Conservation (phyloP, 345 rosid genomes). For the Theobroma cacao region DNA sequence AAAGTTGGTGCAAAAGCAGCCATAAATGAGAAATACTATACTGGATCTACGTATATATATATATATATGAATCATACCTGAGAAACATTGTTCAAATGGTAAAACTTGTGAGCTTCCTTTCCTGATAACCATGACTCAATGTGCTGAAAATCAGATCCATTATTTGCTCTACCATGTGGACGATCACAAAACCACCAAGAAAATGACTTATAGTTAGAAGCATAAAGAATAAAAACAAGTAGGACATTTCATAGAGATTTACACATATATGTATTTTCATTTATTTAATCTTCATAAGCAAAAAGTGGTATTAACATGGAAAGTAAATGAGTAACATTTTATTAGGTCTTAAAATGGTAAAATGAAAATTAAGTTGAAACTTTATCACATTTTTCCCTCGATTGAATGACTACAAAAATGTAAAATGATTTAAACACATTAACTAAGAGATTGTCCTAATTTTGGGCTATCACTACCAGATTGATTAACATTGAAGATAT, state of each 20-base stretch:
- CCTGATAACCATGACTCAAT: constrained; percentile 35
- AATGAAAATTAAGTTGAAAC: background rate
- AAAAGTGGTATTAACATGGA: too few relatives aligned
- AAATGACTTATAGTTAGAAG: constrained; percentile 3
- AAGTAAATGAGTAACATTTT: background rate
- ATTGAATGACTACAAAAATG: background rate
- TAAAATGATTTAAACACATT: background rate
- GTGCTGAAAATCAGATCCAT: constrained; percentile 35
- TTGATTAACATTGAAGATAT: background rate
- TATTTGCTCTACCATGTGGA: constrained; percentile 42
- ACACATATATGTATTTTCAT: background rate
- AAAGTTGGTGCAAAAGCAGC: background rate
- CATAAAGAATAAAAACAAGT: background rate
- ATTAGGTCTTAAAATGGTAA: background rate
- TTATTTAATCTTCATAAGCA: background rate
- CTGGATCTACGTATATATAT: background rate
- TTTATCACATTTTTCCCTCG: background rate
- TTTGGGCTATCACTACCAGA: background rate
- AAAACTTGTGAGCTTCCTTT: constrained; percentile 55
- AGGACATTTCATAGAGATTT: background rate
- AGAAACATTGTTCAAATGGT: constrained; percentile 71
- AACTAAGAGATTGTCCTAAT: background rate
- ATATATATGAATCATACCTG: constrained; percentile 46
- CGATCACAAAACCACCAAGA: constrained; percentile 15
- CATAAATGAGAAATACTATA: background rate